phyloP scores from a whole-genome alignment of 1,284 basidiomycete genomes.

The Apiotrichum mycotoxinovorans region DNA sequence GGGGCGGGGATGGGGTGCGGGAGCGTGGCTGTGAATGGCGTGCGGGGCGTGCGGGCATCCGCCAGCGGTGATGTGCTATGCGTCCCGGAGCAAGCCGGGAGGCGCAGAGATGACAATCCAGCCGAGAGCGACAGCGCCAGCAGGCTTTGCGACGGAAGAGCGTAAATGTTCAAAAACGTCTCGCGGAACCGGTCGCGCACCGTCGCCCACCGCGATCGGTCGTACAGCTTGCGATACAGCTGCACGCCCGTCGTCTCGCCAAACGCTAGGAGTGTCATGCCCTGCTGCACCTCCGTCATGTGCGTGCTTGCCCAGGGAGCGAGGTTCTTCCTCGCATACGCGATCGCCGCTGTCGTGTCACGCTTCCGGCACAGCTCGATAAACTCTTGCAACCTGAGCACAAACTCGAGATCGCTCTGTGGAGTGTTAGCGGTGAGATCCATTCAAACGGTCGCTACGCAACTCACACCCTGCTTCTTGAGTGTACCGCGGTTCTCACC shows the following conservation, averaged over 20 bases:
- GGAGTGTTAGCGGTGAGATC: neutral
- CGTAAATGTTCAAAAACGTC: conserved; percentile 79
- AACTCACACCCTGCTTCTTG: conserved; percentile 76
- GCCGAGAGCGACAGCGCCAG: conserved; percentile 82
- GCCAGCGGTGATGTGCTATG: neutral
- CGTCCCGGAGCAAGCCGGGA: conserved; percentile 62
- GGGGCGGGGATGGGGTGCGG: conserved; percentile 12
- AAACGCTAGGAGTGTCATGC: conserved; percentile 72
- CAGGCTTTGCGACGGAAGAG: conserved; percentile 77
- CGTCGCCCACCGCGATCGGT: conserved; percentile 67
- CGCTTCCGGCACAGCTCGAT: conserved; percentile 77
- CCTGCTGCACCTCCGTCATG: conserved; percentile 68
- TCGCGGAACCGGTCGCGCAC: conserved; percentile 74
- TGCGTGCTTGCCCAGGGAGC: conserved; percentile 77
- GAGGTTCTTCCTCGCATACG: conserved; percentile 78
- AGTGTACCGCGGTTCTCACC: conserved; percentile 90
- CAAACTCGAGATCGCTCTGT: conserved; percentile 91
- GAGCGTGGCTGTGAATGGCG: conserved; percentile 32
- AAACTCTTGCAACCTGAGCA: conserved; percentile 90
- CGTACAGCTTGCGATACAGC: conserved; percentile 64
- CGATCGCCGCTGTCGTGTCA: conserved; percentile 73
- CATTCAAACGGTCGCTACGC: neutral
- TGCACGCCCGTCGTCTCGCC: conserved; percentile 45
- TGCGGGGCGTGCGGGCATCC: conserved; percentile 25
- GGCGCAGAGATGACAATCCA: conserved; percentile 79